Base-by-base conservation (phyloP, 2,329 filamentous ascomycete genomes). In the Sclerotinia minor region DNA sequence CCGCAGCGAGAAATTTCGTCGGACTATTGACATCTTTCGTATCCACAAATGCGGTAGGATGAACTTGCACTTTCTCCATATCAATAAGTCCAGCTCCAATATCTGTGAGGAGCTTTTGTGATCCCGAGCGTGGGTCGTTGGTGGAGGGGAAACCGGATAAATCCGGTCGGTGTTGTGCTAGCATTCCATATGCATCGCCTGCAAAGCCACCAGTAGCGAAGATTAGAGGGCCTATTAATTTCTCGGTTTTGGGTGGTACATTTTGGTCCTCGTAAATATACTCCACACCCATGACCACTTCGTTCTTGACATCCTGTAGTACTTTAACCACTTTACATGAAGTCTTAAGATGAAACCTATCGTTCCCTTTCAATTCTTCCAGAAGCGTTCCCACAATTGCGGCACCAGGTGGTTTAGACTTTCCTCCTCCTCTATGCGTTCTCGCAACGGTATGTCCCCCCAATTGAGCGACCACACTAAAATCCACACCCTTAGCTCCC, bases 21-120 rank as follows among this genome's bases (percentile, higher is more conserved):
- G 77, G 76, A 0, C 81, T 80, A 0, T 71, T 71, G 0, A 79
- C 77, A 44, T 81, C 79, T 1, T 80, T 78, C 0, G 83, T 82
- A 70, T 89, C 86, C 7, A 89, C 79, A 72, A 90, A 89, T 0
- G 86, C 85, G 0, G 87, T 89, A 2, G 87, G 87, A 71, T 90
- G 87, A 5, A 89, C 81, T 75, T 90, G 87, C 2, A 90, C 85
- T 24, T 77, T 72, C 0, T 81, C 78, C 81, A 83, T 83, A 69
- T 83, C 81, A 2, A 81, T 68, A 17, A 82, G 65, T 47, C 78
- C 75, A 0, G 80, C 81, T 0, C 81, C 81, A 0, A 80, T 64
- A 2, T 69, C 74, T 1, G 77, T 78, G 7, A 83, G 75, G 1
- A 83, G 72, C 1, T 75, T 70, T 67, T 88, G 85, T 2, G 84